A percentile compares a stretch with the other conserved stretches of the same genome.
Conservation (phyloP, 2,329 filamentous ascomycete species). For the Madurella mycetomatis region DNA sequence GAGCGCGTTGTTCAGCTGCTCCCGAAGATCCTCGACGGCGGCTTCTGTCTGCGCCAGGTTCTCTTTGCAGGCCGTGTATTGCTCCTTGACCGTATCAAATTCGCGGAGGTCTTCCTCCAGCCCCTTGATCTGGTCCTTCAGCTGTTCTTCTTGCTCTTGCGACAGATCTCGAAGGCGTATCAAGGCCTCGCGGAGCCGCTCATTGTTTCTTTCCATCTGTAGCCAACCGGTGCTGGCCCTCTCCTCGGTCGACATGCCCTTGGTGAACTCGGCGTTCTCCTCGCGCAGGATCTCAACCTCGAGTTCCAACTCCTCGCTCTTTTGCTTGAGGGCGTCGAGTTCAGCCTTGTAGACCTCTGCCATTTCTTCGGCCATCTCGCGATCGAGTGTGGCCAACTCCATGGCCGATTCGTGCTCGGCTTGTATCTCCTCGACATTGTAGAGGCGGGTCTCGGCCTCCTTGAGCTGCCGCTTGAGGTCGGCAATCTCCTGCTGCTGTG, state of each 20-base stretch:
- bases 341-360: constrained; percentile 79
- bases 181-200: constrained; percentile 79
- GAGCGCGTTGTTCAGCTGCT: constrained; percentile 84
- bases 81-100: constrained; percentile 59
- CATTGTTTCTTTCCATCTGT: constrained; percentile 86
- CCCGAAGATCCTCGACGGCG: constrained; percentile 77
- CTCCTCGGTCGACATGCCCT: constrained; percentile 85
- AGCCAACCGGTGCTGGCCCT: constrained; percentile 82
- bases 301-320: constrained; percentile 77
- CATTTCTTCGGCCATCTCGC: constrained; percentile 94
- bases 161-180: constrained; percentile 81
- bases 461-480: constrained; percentile 74
- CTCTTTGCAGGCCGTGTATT: constrained; percentile 66
- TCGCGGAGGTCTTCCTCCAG: constrained; percentile 72
- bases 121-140: constrained; percentile 68
- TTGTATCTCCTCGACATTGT: constrained; percentile 67
- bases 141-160: constrained; percentile 76
- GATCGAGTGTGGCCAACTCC: constrained; percentile 83
- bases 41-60: constrained; percentile 69
- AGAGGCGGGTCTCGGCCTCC: constrained; percentile 65
- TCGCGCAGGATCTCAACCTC: constrained; percentile 83
- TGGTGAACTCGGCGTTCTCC: constrained; percentile 78
- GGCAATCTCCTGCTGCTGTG: constrained; percentile 72
- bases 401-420: constrained; percentile 80
- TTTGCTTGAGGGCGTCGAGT: constrained; percentile 69